Evolutionary conservation across 331 rosid genomes (phyloP).

Genomic region (Telfairia occidentalis): DNA sequence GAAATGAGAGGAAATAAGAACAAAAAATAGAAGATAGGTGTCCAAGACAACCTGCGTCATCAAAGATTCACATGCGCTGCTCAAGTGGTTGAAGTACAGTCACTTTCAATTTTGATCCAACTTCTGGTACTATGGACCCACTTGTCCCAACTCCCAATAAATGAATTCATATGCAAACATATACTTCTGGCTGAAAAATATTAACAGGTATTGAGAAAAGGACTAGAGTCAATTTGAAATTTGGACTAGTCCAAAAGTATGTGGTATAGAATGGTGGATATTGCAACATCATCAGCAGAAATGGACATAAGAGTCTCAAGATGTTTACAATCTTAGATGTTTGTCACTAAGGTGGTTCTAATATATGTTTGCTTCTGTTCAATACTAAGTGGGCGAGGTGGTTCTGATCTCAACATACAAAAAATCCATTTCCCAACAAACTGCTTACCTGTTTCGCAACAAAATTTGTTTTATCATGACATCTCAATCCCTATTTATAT

Average conservation of each 20-base stretch:
- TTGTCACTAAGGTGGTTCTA: not conserved
- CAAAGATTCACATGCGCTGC: conserved; percentile 2
- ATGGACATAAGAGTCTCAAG: not conserved
- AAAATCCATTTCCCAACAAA: not conserved
- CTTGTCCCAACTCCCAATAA: not conserved
- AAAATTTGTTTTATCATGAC: not conserved
- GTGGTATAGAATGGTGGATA: not conserved
- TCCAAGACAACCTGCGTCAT: not conserved
- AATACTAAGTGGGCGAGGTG: not conserved
- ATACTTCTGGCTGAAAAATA: not conserved
- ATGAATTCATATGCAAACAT: not conserved
- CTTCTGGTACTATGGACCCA: not conserved
- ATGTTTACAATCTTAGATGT: not conserved
- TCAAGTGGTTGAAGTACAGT: not conserved
- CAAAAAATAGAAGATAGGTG: not conserved
- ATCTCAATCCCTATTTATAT: not conserved
- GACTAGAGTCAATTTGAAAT: not conserved
- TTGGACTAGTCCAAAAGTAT: not conserved
- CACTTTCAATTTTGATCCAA: not conserved
- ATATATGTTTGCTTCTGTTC: not conserved
- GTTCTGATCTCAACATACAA: not conserved
- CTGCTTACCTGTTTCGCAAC: not conserved
- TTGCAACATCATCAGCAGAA: not conserved
- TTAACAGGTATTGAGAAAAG: not conserved
- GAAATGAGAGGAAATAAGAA: not conserved